Percentiles rank a stretch among this genome's conserved stretches.
Evolutionary conservation across 345 rosid species (phyloP).

Genomic region (Brassica juncea): DNA sequence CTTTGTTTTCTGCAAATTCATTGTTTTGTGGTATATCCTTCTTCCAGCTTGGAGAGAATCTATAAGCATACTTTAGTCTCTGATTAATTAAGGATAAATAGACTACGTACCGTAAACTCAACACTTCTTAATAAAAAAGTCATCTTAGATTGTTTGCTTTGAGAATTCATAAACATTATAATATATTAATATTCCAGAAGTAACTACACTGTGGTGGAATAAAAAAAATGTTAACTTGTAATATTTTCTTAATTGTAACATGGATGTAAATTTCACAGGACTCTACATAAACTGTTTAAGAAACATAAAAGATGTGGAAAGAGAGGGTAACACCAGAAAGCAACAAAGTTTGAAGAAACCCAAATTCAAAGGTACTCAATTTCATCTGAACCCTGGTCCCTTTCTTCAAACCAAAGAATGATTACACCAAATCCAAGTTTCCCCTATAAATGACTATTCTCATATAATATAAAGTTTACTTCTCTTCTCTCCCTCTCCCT

Average conservation of each 20-base stretch:
- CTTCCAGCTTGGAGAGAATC: neutral
- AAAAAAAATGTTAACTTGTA: neutral
- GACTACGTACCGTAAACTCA: conserved; percentile 37
- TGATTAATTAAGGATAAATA: neutral
- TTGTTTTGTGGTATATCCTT: neutral
- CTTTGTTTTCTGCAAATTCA: conserved; percentile 24
- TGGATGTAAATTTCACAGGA: conserved; percentile 9
- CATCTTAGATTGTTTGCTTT: neutral
- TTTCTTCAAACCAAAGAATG: conserved; percentile 34
- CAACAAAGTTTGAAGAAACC: conserved; percentile 25
- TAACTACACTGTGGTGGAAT: conserved; percentile 11
- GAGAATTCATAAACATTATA: conserved; percentile 17
- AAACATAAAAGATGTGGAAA: neutral
- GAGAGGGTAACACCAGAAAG: conserved; percentile 15
- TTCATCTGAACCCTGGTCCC: conserved; percentile 27
- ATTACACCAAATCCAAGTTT: conserved; percentile 34
- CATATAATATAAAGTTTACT: conserved; percentile 12
- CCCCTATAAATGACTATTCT: conserved; percentile 24
- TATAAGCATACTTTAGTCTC: neutral
- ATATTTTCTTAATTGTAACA: neutral
- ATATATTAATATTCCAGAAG: neutral
- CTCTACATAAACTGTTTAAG: neutral
- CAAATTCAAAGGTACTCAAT: conserved; percentile 41
- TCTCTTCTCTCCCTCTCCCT: conserved; percentile 11
- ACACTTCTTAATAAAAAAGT: neutral